A percentile compares a stretch with the other conserved stretches of the same genome.
phyloP scores from a whole-genome alignment of 2,329 filamentous ascomycete species.

The Fusarium sp. region DNA sequence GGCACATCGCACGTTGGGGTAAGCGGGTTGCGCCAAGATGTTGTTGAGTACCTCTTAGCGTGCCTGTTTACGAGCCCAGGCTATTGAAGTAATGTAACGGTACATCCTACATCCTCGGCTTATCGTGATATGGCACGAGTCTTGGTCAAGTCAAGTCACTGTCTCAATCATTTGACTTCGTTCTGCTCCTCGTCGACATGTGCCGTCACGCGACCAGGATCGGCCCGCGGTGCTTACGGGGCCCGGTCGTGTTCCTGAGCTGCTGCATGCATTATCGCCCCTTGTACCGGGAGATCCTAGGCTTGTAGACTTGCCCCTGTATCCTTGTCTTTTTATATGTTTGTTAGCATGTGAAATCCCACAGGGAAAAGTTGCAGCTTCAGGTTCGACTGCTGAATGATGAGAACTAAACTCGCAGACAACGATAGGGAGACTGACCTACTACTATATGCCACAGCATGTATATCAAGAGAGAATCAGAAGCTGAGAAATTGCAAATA shows the following conservation, averaged over 20 bases:
- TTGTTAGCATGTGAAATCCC: constrained; percentile 38
- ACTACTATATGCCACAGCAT: background rate
- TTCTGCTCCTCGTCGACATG: constrained; percentile 16
- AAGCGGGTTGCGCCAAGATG: constrained; percentile 21
- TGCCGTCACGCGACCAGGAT: constrained; percentile 39
- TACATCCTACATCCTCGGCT: constrained; percentile 33
- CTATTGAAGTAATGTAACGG: constrained; percentile 18
- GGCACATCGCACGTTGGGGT: constrained; percentile 26
- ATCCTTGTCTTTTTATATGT: constrained; percentile 21
- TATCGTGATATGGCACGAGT: constrained; percentile 5
- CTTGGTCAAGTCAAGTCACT: background rate
- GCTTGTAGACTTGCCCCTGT: constrained; percentile 27
- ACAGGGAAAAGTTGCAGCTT: constrained; percentile 3
- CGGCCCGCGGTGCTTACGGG: constrained; percentile 33
- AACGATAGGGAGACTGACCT: background rate
- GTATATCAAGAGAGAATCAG: accelerated
- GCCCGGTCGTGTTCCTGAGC: constrained; percentile 37
- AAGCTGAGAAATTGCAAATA: background rate
- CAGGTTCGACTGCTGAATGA: constrained; percentile 6
- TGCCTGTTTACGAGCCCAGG: background rate
- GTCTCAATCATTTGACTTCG: constrained; percentile 3
- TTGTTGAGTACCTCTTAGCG: constrained; percentile 42
- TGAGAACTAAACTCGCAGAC: background rate
- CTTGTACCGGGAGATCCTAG: constrained; percentile 27
- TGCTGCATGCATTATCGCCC: constrained; percentile 33